These are phyloP conservation scores for Ascochyta lentis DNA, from an alignment of 2,329 filamentous ascomycete species.

Conservation along the genomic window DNA sequence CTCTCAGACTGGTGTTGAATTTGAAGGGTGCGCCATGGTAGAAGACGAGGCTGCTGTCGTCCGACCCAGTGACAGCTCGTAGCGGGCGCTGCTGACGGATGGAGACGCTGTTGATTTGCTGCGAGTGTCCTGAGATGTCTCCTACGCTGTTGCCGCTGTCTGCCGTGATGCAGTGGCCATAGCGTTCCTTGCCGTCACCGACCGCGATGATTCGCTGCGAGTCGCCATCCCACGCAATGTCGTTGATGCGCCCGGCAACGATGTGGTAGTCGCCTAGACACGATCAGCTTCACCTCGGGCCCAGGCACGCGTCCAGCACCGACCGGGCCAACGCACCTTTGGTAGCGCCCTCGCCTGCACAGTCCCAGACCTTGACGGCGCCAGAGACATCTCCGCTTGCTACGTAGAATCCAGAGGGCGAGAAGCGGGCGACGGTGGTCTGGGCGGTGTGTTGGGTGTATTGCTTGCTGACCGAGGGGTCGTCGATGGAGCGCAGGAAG, in stretches of 20 bases:
- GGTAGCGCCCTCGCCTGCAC: constrained; percentile 81
- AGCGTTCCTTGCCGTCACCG: constrained; percentile 91
- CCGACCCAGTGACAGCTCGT: constrained; percentile 86
- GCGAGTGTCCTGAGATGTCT: constrained; percentile 90
- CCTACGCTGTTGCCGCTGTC: constrained; percentile 97
- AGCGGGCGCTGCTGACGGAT: constrained; percentile 90
- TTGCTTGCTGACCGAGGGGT: constrained; percentile 82
- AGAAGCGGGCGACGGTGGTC: constrained; percentile 92
- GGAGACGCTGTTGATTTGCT: constrained; percentile 87
- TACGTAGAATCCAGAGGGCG: constrained; percentile 92
- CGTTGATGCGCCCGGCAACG: constrained; percentile 92
- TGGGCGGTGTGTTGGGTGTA: constrained; percentile 89
- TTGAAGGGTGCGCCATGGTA: constrained; percentile 95
- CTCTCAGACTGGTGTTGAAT: constrained; percentile 82
- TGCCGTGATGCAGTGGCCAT: constrained; percentile 85
- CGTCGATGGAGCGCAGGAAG: constrained; percentile 92
- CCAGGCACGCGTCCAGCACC: background rate
- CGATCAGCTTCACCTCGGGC: constrained; percentile 36
- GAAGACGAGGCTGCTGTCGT: constrained; percentile 89
- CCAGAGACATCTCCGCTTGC: constrained; percentile 89
- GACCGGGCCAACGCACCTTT: constrained; percentile 61
- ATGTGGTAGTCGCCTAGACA: constrained; percentile 81
- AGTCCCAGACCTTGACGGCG: constrained; percentile 89
- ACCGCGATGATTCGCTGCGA: constrained; percentile 96
- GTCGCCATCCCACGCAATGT: constrained; percentile 97